A percentile compares a stretch with the other conserved stretches of the same genome.
Evolutionary conservation across 495 filamentous ascomycete species (phyloP).

Genomic region (Lasiosphaeria ovina): DNA sequence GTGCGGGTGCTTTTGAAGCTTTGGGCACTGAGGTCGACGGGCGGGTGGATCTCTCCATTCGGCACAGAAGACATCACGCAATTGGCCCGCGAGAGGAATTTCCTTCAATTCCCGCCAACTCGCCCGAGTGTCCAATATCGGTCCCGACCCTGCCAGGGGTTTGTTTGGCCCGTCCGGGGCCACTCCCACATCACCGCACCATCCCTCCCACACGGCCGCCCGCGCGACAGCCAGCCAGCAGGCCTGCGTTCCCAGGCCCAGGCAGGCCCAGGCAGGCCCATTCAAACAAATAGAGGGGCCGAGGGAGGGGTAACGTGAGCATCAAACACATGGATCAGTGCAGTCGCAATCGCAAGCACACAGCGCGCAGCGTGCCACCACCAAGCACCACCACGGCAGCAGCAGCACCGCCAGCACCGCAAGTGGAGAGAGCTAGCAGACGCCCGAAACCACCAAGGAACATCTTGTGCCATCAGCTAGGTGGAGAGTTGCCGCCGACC

Average conservation of each 20-base stretch:
- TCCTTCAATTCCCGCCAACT: no score
- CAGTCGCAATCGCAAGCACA: neutral
- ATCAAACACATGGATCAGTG: conserved; percentile 1
- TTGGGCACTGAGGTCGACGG: no score
- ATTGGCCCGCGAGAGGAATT: no score
- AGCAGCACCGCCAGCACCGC: neutral
- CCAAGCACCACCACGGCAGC: neutral
- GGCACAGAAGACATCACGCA: no score
- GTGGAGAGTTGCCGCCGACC: neutral
- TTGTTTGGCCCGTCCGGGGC: neutral
- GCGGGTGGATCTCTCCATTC: no score
- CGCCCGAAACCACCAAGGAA: neutral
- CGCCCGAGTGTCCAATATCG: no score
- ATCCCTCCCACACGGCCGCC: no score
- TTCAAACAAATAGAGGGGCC: neutral
- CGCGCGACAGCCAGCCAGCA: neutral
- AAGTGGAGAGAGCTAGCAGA: neutral
- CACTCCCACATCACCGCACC: neutral
- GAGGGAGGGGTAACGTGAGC: conserved; percentile 1
- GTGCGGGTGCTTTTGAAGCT: no score
- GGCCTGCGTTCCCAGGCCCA: neutral
- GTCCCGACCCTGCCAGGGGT: no score
- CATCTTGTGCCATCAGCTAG: neutral
- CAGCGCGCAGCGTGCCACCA: neutral
- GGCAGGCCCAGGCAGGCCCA: neutral